A percentile compares a stretch with the other conserved stretches of the same genome.
phyloP scores from a whole-genome alignment of 495 filamentous ascomycete genomes.

The Penicillium ucsense region DNA sequence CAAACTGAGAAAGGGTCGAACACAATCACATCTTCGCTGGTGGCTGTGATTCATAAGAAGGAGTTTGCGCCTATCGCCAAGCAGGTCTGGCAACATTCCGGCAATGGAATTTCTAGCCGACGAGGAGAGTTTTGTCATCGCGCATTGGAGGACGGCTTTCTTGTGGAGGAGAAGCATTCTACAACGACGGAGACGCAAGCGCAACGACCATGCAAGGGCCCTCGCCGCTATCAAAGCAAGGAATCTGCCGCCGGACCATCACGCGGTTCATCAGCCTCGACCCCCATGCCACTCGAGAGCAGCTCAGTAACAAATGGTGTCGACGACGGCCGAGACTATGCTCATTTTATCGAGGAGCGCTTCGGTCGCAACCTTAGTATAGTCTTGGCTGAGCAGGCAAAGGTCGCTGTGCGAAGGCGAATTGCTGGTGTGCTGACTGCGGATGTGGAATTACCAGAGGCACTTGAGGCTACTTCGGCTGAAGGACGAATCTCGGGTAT shows the following conservation, averaged over 20 bases:
- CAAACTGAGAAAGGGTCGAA: slow-evolving; percentile 22
- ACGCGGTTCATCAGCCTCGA: slow-evolving; percentile 7
- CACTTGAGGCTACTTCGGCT: slow-evolving; percentile 38
- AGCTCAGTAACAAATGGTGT: slow-evolving; percentile 7
- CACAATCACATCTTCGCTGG: slow-evolving; percentile 46
- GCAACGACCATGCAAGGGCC: slow-evolving; percentile 50
- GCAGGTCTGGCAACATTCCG: slow-evolving; percentile 91
- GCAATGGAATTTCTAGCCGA: slow-evolving; percentile 89
- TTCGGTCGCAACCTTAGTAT: slow-evolving; percentile 86
- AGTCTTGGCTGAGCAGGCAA: slow-evolving; percentile 68
- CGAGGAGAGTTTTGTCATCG: slow-evolving; percentile 79
- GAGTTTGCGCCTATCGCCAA: slow-evolving; percentile 63
- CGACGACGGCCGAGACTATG: slow-evolving; percentile 54
- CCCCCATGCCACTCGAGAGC: slow-evolving; percentile 1
- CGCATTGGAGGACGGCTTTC: slow-evolving; percentile 58
- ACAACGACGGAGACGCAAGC: slow-evolving; percentile 16
- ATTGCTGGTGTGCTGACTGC: slow-evolving; percentile 81
- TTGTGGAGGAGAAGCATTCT: slow-evolving; percentile 44
- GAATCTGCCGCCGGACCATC: slow-evolving; percentile 30
- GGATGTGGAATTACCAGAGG: slow-evolving; percentile 58
- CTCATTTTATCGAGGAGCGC: slow-evolving; percentile 83
- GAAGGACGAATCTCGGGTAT: slow-evolving; percentile 55
- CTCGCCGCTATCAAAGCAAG: slow-evolving; percentile 59
- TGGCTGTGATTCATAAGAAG: slow-evolving; percentile 61
- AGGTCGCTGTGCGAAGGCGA: slow-evolving; percentile 70